Evolutionary conservation across 176 grass and related monocot genomes (phyloP), one percentile per base, ranked within the genome.

Genomic region (Aegilops speltoides): DNA sequence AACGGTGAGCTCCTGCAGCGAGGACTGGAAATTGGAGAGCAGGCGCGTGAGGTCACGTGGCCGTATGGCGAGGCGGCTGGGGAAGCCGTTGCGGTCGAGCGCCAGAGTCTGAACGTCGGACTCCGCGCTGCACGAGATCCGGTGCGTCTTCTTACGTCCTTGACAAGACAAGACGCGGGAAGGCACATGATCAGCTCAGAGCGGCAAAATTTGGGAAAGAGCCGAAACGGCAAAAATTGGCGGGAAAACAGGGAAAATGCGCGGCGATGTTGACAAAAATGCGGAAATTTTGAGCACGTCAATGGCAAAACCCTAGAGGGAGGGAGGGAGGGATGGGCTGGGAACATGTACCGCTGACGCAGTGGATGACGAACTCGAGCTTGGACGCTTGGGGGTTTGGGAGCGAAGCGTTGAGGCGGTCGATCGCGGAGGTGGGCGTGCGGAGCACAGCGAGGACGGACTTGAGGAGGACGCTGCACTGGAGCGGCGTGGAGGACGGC

Each of bases 21-120:
- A 98, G 34, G 94, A 96, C 79, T 98, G 97, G 80, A 98, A 98
- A 68, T 98, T 96, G 60, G 93, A 92, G 43, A 99, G 92, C 79
- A 98, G 87, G 64, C 93, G 82, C 12, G 92, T 23, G 38, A 98
- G 88, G 66, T 98, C 96, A 10, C 88, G 88, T 3, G 96, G 93
- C 65, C 91, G 83, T 26, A 95, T 91, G 57, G 85, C 79, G 28
- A 98, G 88, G 81, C 68, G 93, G 60, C 96, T 98, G 10, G 92
- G 90, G 82, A 94, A 98, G 12, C 70, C 66, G 64, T 61, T 54
- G 54, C 90, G 83, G 77, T 94, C 97, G 13, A 96, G 79, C 36
- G 92, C 86, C 77, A 98, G 86, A 65, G 90, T 86, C 75, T 98
- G 90, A 46, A 93, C 78, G 29, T 96, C 94, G 2, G 90, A 63